Percentiles rank a stretch among this genome's conserved stretches.
These are phyloP conservation scores for Taxillus chinensis DNA, from an alignment of 164 flowering plant species.

Conservation along the genomic window DNA sequence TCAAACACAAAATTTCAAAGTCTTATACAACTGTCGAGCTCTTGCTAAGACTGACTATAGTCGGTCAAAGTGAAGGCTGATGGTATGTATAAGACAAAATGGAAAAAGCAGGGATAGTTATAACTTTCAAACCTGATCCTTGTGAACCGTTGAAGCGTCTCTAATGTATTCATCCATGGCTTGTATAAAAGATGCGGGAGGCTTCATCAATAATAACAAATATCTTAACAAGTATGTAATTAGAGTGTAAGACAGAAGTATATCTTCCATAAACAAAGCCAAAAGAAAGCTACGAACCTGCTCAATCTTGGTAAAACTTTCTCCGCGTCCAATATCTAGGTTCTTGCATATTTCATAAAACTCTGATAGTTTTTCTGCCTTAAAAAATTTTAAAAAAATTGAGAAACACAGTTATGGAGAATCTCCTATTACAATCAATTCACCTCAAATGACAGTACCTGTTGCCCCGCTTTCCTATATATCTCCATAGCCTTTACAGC, in stretches of 20 bases:
- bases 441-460: conserved; percentile 33
- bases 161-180: conserved; percentile 97
- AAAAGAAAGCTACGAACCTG: conserved; percentile 43
- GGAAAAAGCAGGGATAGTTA: too few relatives aligned
- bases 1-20: too few relatives aligned
- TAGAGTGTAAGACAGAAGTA: background rate
- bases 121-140: conserved; percentile 47
- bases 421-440: too few relatives aligned
- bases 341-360: conserved; percentile 89
- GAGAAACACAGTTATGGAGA: too few relatives aligned
- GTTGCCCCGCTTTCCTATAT: conserved; percentile 74
- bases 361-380: conserved; percentile 89
- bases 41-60: too few relatives aligned
- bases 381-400: conserved; percentile 4
- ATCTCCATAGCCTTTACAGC: conserved; percentile 82
- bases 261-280: background rate
- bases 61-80: too few relatives aligned
- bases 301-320: conserved; percentile 81
- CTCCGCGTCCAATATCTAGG: conserved; percentile 87
- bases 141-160: conserved; percentile 72
- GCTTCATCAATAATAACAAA: conserved; percentile 38
- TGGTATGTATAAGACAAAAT: too few relatives aligned
- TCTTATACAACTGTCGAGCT: too few relatives aligned
- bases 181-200: conserved; percentile 88
- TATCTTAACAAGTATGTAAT: background rate